Percentiles rank a stretch among this genome's conserved stretches.
These are phyloP conservation scores for Emmonsiellopsis sp. DNA, from an alignment of 2,329 filamentous ascomycete species.

Conservation along the genomic window DNA sequence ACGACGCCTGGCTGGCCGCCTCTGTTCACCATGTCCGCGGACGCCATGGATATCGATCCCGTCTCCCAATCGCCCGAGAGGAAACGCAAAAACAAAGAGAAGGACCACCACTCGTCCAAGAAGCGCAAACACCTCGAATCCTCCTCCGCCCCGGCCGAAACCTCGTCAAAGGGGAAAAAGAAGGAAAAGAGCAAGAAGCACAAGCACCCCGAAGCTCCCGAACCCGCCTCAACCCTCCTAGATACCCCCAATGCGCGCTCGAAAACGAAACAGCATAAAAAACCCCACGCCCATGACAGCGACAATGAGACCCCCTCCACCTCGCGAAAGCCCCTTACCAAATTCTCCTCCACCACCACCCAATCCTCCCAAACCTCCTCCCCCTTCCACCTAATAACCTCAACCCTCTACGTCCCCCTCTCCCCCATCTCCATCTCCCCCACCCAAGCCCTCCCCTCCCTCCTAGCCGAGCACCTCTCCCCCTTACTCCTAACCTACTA, in stretches of 20 bases:
- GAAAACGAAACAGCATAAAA: constrained; percentile 8
- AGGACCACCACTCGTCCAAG: constrained; percentile 36
- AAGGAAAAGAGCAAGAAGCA: constrained; percentile 21
- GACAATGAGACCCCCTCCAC: constrained; percentile 23
- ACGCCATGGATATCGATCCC: constrained; percentile 32
- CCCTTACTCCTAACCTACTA: constrained; percentile 56
- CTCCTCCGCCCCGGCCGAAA: constrained; percentile 11
- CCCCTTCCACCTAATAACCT: constrained; percentile 69
- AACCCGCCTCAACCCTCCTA: neutral
- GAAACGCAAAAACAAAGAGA: constrained; percentile 36
- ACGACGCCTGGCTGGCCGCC: neutral
- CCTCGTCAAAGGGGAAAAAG: constrained; percentile 18
- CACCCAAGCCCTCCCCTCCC: constrained; percentile 44
- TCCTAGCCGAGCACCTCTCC: constrained; percentile 53
- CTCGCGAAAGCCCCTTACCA: constrained; percentile 23
- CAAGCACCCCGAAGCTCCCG: neutral
- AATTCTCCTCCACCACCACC: constrained; percentile 14
- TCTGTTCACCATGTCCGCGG: constrained; percentile 24
- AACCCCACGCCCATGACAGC: constrained; percentile 19
- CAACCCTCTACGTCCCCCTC: constrained; percentile 60
- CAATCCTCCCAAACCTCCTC: constrained; percentile 58
- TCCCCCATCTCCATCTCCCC: constrained; percentile 47
- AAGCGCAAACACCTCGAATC: constrained; percentile 32
- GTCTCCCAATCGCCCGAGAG: constrained; percentile 13
- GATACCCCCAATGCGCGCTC: neutral